phyloP scores from a whole-genome alignment of 805 yeast genomes.

The Metschnikowia bowlesiae region DNA sequence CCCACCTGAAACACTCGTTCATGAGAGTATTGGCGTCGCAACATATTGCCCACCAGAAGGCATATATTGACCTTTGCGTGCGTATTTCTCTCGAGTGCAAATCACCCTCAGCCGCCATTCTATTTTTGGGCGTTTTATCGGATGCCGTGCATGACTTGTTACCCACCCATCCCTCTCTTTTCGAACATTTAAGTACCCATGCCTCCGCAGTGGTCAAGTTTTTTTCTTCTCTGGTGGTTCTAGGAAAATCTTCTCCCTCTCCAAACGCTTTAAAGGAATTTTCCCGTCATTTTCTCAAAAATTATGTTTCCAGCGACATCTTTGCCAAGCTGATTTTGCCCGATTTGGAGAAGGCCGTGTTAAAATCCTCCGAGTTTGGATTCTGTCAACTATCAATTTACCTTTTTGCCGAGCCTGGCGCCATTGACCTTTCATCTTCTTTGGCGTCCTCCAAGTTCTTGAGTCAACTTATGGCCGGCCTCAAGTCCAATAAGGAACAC shows the following conservation, averaged over 20 bases:
- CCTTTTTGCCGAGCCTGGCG: conserved; percentile 30
- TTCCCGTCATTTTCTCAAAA: conserved; percentile 39
- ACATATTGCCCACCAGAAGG: neutral
- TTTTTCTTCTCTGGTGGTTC: conserved; percentile 38
- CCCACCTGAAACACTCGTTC: conserved; percentile 26
- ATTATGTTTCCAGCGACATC: conserved; percentile 34
- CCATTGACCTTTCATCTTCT: conserved; percentile 39
- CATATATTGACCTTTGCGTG: conserved; percentile 4
- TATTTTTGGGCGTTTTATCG: conserved; percentile 24
- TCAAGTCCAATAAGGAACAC: conserved; percentile 68
- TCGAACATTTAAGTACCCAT: conserved; percentile 6
- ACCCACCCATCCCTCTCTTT: conserved; percentile 24
- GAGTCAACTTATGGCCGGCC: conserved; percentile 46
- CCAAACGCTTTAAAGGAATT: conserved; percentile 32
- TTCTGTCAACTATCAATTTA: conserved; percentile 52
- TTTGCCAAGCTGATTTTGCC: conserved; percentile 47
- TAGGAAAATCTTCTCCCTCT: conserved; percentile 42
- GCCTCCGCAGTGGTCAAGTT: conserved; percentile 18
- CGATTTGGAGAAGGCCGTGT: conserved; percentile 63
- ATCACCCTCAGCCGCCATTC: conserved; percentile 12
- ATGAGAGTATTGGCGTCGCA: conserved; percentile 5
- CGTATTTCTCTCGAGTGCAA: neutral
- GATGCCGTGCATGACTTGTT: conserved; percentile 21
- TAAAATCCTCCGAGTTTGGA: conserved; percentile 74
- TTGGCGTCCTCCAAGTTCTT: conserved; percentile 42